Evolutionary conservation across 208 protist genomes (phyloP).

Genomic region (Leishmania turanica): DNA sequence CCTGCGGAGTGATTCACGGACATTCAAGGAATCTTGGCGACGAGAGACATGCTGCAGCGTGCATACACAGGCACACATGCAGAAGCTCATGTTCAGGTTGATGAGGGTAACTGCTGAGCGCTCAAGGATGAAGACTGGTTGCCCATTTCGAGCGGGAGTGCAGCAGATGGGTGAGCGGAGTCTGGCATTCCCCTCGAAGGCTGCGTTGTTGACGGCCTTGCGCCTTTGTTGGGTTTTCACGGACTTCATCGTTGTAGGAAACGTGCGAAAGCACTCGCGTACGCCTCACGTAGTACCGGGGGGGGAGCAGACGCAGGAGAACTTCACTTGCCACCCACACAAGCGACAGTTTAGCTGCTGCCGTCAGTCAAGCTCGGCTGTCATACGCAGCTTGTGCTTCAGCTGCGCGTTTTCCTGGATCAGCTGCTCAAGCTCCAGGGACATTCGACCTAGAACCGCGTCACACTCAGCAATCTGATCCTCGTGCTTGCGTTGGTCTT

Average conservation of each 20-base stretch:
- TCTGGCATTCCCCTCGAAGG: neutral
- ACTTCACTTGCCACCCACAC: neutral
- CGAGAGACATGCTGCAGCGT: neutral
- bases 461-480: slow-evolving; percentile 62
- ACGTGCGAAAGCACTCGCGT: neutral
- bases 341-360: neutral
- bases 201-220: neutral
- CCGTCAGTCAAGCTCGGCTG: neutral
- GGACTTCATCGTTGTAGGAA: neutral
- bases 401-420: slow-evolving; percentile 70
- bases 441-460: slow-evolving; percentile 50
- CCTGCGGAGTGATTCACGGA: neutral
- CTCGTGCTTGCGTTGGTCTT: slow-evolving; percentile 22
- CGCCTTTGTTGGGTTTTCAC: neutral
- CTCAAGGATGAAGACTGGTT: neutral
- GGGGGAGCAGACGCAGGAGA: neutral
- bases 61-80: neutral
- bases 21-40: neutral
- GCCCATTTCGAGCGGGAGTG: neutral
- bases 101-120: neutral
- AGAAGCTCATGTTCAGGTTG: neutral
- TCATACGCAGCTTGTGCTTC: slow-evolving; percentile 34
- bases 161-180: neutral
- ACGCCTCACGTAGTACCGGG: neutral
- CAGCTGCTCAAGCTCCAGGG: slow-evolving; percentile 66